Evolutionary conservation across 2,329 filamentous ascomycete species (phyloP), one percentile per base, ranked within the genome.

Genomic region (Clathrospora elynae): DNA sequence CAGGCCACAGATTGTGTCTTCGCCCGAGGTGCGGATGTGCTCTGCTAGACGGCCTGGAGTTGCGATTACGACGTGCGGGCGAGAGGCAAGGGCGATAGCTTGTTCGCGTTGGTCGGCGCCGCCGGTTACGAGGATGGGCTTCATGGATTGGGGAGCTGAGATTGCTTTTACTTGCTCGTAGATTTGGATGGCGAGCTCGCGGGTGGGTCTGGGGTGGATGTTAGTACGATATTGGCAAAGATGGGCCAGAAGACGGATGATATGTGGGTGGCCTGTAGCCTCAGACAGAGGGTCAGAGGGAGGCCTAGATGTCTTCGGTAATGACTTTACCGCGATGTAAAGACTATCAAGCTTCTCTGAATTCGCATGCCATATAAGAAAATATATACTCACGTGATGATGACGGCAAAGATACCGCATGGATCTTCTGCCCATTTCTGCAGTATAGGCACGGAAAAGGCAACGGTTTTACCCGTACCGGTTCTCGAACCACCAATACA

Each of bases 91-190:
- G 11, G 86, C 87, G 51, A 95, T 86, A 6, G 93, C 92, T 72
- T 99, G 93, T 10, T 85, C 75, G 35, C 90, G 83, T 89, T 97
- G 96, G 66, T 99, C 92, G 19, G 87, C 83, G 24, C 93, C 93
- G 35, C 93, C 93, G 1, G 90, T 97, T 28, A 99, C 80, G n/a
- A 99, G 80, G 30, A 92, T 78, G 3, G 87, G 85, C 69, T 96
- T 96, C 55, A 99, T 81, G 42, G 85, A 87, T 62, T 96, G 90
- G 0, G 88, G 87, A 3, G 90, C 84, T 2, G 90, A 92, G 41
- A 99, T 90, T 10, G 93, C 93, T 65, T 90, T 90, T 75, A 97
- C 86, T 70, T 99, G 93, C 73, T 99, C 93, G 68, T 86, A 95
- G 35, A 99, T 96, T 67, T 99, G 93, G 14, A 97, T 80, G 3